Base-by-base conservation (phyloP, 2,329 filamentous ascomycete genomes). In the Cytospora piceicola region DNA sequence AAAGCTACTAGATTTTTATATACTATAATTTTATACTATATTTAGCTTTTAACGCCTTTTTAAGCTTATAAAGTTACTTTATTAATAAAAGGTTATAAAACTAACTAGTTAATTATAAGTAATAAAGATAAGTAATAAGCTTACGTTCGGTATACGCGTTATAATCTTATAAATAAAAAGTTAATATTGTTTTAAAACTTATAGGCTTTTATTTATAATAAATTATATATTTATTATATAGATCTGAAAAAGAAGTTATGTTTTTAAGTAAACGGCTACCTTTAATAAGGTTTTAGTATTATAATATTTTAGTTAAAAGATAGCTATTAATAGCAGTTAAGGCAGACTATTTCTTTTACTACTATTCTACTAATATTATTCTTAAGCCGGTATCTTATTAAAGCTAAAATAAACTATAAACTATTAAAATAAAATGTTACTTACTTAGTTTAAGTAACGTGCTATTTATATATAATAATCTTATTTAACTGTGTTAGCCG, bases 221-320 rank as follows among this genome's bases (percentile, higher is more conserved):
- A 55, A 2, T 8, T 61, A 24, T 24, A 32, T 1, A 2, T 61
- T 1, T 54, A 9, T 20, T 61, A 61, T 61, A 61, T 39, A 42
- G 53, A 61, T 9, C 22, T 15, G 17, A 1, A 29, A 2, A 30
- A 29, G 17, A 20, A 9, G 8, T 15, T 61, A 4, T 61, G 42
- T 42, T 2, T 61, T 29, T 42, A 54, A 42, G 29, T 61, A 0
- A 24, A 55, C 27, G 39, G 32, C 14, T 42, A 12, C 24, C n/a
- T 61, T 4, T n/a, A 61, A 14, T n/a, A 30, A 17, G 17, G 32
- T 15, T 55, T 61, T 61, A 61, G 22, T 1, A 15, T 61, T 29
- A 61, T 61, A 61, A 12, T 55, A 27, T 55, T 61, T 55, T 42
- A 61, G 17, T 8, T 61, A 24, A 29, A 42, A 6, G 20, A 55